Evolutionary conservation across 192 early-diverging fungal species (phyloP), one percentile per base, ranked within the genome.

Genomic region (Tieghemiomyces parasiticus): DNA sequence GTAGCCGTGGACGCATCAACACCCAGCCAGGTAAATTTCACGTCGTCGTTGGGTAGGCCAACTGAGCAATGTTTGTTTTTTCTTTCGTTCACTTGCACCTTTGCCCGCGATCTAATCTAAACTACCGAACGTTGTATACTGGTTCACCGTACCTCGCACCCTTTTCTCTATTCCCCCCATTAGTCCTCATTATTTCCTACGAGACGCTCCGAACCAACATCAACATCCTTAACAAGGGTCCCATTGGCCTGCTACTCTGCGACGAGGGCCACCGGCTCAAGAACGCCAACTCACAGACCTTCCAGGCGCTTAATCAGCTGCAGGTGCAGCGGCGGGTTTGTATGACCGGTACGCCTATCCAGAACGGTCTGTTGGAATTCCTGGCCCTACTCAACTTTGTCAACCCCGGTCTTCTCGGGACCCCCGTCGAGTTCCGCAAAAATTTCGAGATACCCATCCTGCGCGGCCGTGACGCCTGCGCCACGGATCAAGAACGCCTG

Each of bases 251-350:
- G 34, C 70, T 99, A 51, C 64, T 99, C 22, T 99, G 96, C 61
- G 96, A 99, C 64, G 96, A 99, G 72, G 96, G 93, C 0, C 93
- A 97, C 72, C 76, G 94, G 30, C 65, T 99, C 30, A 97, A 99
- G 64, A 97, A 99, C 72, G 77, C 84, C 44, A 73, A 79, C 19
- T 92, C 85, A 33, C 81, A 85, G 61, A 91, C 89, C 1, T 93
- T 92, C 62, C 75, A 80, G 48, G 80, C 86, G 0, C 71, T 93
- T 35, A 92, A 91, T 51, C 78, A 74, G 26, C 69, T 98, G 61
- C 85, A 93, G 61, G 92, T 95, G 0, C 83, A 92, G 65, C 72
- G 92, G 0, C 75, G 95, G 45, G 88, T 99, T 3, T 97, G 97
- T 61, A 67, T 99, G 31, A 92, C 94, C 0, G 96, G 96, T 10